These are phyloP conservation scores for Acorus gramineus DNA, from an alignment of 106 monocot species.

Conservation along the genomic window DNA sequence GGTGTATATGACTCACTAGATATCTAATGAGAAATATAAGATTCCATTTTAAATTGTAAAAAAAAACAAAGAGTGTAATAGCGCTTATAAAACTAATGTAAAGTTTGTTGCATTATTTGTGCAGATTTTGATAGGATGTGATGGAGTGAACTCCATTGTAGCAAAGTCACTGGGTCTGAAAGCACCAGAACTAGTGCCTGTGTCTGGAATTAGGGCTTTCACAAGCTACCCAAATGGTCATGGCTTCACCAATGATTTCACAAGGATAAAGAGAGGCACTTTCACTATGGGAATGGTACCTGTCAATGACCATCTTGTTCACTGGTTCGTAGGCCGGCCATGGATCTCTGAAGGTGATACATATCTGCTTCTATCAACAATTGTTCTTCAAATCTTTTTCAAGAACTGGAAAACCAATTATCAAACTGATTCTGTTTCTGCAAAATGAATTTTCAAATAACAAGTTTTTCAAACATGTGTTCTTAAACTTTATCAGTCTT, in stretches of 20 bases:
- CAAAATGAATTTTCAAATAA: too few species aligned
- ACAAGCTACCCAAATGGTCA: slow-evolving; percentile 29
- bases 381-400: too few species aligned
- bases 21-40: too few species aligned
- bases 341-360: slow-evolving; percentile 7
- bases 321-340: slow-evolving; percentile 19
- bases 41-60: background rate
- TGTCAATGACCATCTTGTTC: slow-evolving; percentile 18
- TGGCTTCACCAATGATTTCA: slow-evolving; percentile 15
- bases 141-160: slow-evolving; percentile 42
- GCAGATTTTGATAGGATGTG: slow-evolving; percentile 50
- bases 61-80: background rate
- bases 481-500: too few species aligned
- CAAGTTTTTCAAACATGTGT: too few species aligned
- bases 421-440: too few species aligned
- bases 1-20: too few species aligned
- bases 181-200: slow-evolving; percentile 4
- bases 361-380: too few species aligned
- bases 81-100: background rate
- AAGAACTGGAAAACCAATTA: too few species aligned
- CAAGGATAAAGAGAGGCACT: background rate
- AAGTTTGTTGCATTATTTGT: background rate
- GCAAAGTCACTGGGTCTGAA: slow-evolving; percentile 22
- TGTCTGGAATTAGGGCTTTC: slow-evolving; percentile 5
- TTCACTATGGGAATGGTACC: slow-evolving; percentile 21